Percentiles rank a stretch among this genome's conserved stretches.
Conservation (phyloP, 352 stramenopile species). For the Phytopythium delawarense region DNA sequence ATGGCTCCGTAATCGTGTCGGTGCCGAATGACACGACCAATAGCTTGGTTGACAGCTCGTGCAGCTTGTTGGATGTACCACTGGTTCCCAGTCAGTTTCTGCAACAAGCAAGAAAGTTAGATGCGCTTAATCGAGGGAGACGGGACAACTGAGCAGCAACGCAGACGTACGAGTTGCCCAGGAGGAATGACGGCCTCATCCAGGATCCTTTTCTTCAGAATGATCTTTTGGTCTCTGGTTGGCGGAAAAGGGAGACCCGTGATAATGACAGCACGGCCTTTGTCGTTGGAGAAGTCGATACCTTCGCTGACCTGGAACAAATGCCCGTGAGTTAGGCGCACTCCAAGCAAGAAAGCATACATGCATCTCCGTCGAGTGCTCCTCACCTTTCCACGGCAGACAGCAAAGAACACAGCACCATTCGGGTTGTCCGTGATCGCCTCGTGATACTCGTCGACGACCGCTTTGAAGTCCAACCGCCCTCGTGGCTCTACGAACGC, state of each 20-base stretch:
- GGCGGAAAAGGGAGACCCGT: conserved; percentile 98
- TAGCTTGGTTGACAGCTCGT: conserved; percentile 98
- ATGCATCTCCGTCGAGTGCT: no score
- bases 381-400: conserved; percentile 95
- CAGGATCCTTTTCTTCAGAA: conserved; percentile 96
- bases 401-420: conserved; percentile 96
- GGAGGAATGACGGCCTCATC: conserved; percentile 70
- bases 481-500: conserved; percentile 75
- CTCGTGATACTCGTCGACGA: conserved; percentile 81
- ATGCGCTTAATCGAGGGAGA: neutral
- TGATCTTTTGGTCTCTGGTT: conserved; percentile 96
- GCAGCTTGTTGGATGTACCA: conserved; percentile 99
- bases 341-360: no score
- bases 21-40: conserved; percentile 99
- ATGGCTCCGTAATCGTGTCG: conserved; percentile 97
- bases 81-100: conserved; percentile 92
- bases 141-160: neutral
- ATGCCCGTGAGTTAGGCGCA: no score
- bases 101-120: conserved; percentile 2
- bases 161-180: conserved; percentile 49
- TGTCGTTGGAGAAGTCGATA: conserved; percentile 98
- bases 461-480: conserved; percentile 68
- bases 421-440: conserved; percentile 62
- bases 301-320: conserved; percentile 92
- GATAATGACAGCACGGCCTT: conserved; percentile 97